A percentile compares a stretch with the other conserved stretches of the same genome.
phyloP scores from a whole-genome alignment of 805 yeast species.

The Saturnispora galanensis region DNA sequence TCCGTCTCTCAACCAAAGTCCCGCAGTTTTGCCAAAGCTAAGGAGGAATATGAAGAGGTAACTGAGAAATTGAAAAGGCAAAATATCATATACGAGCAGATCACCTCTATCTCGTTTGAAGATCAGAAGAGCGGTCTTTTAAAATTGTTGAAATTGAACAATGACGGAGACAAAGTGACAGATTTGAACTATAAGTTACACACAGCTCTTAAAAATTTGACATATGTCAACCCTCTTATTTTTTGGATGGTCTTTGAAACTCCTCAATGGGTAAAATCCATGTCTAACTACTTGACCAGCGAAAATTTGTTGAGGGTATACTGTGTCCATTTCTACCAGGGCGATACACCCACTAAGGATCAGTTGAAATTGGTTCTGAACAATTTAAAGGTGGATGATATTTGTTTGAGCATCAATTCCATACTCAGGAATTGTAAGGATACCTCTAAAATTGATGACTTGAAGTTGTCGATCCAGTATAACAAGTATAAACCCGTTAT shows the following conservation, averaged over 20 bases:
- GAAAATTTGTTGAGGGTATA: conserved; percentile 23
- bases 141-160: conserved; percentile 6
- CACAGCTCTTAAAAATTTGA: conserved; percentile 18
- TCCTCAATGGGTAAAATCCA: conserved; percentile 7
- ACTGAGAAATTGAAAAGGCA: conserved; percentile 16
- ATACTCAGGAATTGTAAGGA: conserved; percentile 18
- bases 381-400: conserved; percentile 16
- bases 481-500: conserved; percentile 20
- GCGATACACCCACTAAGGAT: conserved; percentile 2
- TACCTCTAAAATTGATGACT: conserved; percentile 20
- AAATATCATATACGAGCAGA: conserved; percentile 17
- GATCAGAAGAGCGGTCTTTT: conserved; percentile 17
- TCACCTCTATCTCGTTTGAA: conserved; percentile 18
- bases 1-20: neutral
- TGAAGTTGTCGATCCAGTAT: conserved; percentile 24
- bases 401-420: conserved; percentile 18
- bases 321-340: conserved; percentile 14
- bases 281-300: conserved; percentile 16
- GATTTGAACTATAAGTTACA: conserved; percentile 16
- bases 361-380: conserved; percentile 10
- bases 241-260: conserved; percentile 17
- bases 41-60: conserved; percentile 14
- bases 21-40: conserved; percentile 1
- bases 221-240: conserved; percentile 17
- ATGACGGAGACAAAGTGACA: neutral